A percentile compares a stretch with the other conserved stretches of the same genome.
These are phyloP conservation scores for Alternaria metachromatica DNA, from an alignment of 2,329 filamentous ascomycete species.

Conservation along the genomic window DNA sequence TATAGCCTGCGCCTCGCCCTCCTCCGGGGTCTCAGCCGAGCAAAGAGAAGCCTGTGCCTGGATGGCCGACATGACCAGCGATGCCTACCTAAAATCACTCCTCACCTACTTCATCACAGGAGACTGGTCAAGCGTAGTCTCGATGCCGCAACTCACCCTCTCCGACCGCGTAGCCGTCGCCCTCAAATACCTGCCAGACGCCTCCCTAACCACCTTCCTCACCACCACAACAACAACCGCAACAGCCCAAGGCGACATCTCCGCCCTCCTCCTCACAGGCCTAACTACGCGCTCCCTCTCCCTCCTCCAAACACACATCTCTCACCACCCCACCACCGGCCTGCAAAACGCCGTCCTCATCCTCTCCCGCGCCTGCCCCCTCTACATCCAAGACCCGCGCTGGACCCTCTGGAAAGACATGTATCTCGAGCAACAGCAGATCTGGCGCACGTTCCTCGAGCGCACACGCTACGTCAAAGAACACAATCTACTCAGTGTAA, in stretches of 20 bases:
- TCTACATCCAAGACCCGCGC: conserved; percentile 78
- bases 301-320: conserved; percentile 76
- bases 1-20: conserved; percentile 54
- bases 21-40: conserved; percentile 56
- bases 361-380: conserved; percentile 74
- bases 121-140: conserved; percentile 76
- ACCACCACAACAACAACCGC: conserved; percentile 64
- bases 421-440: conserved; percentile 73
- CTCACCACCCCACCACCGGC: conserved; percentile 69
- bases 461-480: conserved; percentile 80
- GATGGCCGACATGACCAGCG: conserved; percentile 70
- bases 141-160: conserved; percentile 75
- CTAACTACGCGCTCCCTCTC: conserved; percentile 76
- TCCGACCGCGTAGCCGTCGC: conserved; percentile 78
- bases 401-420: conserved; percentile 80
- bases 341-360: conserved; percentile 80
- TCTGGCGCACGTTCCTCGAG: conserved; percentile 73
- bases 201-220: conserved; percentile 53
- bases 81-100: conserved; percentile 81
- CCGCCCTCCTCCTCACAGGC: conserved; percentile 79
- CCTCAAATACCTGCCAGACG: conserved; percentile 71
- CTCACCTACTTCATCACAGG: conserved; percentile 78
- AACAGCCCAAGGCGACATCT: conserved; percentile 72
- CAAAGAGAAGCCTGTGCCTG: conserved; percentile 68
- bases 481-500: conserved; percentile 71